phyloP scores from a whole-genome alignment of 805 yeast genomes.

The Kodamaea fukazawae region DNA sequence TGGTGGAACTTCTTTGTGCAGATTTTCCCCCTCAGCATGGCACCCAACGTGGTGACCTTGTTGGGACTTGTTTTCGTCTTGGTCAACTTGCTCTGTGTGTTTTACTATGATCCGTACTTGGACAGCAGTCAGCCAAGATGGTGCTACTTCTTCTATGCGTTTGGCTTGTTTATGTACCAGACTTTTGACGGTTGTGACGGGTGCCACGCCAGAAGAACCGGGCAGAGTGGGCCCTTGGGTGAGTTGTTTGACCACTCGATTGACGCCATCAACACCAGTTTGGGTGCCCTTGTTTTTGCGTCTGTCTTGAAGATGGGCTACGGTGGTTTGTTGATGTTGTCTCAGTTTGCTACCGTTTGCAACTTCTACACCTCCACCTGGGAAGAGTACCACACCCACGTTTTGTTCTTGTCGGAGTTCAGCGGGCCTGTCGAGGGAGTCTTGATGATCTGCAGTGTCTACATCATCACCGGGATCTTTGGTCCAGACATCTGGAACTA shows the following conservation, averaged over 20 bases:
- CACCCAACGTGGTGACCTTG: conserved; percentile 88
- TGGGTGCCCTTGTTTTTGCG: conserved; percentile 70
- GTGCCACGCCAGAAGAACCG: conserved; percentile 89
- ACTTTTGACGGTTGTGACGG: conserved; percentile 98
- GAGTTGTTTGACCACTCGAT: conserved; percentile 91
- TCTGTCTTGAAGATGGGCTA: conserved; percentile 78
- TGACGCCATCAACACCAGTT: conserved; percentile 71
- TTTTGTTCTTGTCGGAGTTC: conserved; percentile 68
- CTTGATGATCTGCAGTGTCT: conserved; percentile 55
- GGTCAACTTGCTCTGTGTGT: conserved; percentile 58
- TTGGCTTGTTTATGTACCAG: conserved; percentile 85
- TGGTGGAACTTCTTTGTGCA: conserved; percentile 76
- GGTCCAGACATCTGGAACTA: conserved; percentile 72
- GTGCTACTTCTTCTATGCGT: conserved; percentile 74
- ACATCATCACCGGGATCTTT: conserved; percentile 57
- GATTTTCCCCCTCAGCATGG: conserved; percentile 82
- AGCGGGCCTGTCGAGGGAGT: conserved; percentile 98
- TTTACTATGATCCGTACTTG: conserved; percentile 71
- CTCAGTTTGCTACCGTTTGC: conserved; percentile 71
- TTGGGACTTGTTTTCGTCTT: conserved; percentile 73
- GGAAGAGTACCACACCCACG: conserved; percentile 94
- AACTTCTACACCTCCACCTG: conserved; percentile 90
- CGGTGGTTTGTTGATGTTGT: conserved; percentile 54
- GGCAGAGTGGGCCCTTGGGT: conserved; percentile 93
- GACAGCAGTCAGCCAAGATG: conserved; percentile 62